A percentile compares a stretch with the other conserved stretches of the same genome.
Evolutionary conservation across 345 rosid genomes (phyloP).

Genomic region (Acer saccharum): DNA sequence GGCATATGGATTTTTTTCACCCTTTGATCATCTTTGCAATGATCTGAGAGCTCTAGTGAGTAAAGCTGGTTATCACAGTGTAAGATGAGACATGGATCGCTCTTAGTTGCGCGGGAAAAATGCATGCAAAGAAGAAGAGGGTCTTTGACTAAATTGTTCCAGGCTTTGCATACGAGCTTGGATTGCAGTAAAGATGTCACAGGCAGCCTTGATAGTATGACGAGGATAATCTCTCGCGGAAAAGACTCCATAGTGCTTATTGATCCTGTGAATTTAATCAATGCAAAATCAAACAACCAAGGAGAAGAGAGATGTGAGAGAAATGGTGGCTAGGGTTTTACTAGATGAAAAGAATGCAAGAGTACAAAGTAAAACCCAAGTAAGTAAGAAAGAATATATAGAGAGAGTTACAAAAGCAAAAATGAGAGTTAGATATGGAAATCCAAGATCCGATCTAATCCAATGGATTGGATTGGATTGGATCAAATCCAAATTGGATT

Average conservation of each 20-base stretch:
- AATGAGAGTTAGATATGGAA: too few relatives aligned
- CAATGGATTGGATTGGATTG: too few relatives aligned
- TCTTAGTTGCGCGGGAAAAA: constrained; percentile 7
- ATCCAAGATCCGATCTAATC: too few relatives aligned
- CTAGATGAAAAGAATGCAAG: too few relatives aligned
- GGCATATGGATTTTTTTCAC: constrained; percentile 36
- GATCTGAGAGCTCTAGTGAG: constrained; percentile 31
- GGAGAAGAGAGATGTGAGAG: too few relatives aligned
- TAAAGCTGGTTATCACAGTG: constrained; percentile 47
- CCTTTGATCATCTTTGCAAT: background rate
- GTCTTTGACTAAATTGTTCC: constrained; percentile 19
- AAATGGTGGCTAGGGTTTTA: too few relatives aligned
- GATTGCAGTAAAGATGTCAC: constrained; percentile 36
- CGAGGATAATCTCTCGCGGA: constrained; percentile 30
- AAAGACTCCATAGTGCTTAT: constrained; percentile 26
- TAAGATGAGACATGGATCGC: constrained; percentile 43
- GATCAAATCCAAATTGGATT: too few relatives aligned
- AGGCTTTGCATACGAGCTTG: constrained; percentile 43
- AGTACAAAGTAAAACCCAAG: too few relatives aligned
- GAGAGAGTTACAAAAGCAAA: too few relatives aligned
- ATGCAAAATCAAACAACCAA: too few relatives aligned
- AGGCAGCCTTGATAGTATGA: constrained; percentile 38
- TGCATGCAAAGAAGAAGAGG: background rate
- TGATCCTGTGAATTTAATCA: background rate
- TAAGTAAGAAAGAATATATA: too few relatives aligned